These are phyloP conservation scores for Lichtheimia ramosa DNA, from an alignment of 371 early-diverging fungal genomes.

Conservation along the genomic window DNA sequence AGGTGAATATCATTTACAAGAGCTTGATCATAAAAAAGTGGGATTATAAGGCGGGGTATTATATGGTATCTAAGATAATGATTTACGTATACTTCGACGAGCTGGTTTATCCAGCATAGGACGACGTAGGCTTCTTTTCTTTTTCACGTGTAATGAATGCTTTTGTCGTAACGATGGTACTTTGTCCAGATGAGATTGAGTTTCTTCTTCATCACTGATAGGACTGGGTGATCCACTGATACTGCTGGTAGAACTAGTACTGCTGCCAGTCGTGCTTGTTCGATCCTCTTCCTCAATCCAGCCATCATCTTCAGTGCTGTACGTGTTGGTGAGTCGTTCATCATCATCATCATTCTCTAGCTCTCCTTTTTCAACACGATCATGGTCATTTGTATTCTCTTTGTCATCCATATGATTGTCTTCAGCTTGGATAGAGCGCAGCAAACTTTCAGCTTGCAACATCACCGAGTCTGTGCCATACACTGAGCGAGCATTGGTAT, in stretches of 20 bases:
- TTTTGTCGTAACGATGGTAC: neutral
- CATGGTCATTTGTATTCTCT: neutral
- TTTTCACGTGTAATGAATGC: neutral
- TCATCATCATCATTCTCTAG: too few species aligned
- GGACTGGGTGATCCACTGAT: neutral
- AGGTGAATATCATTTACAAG: too few species aligned
- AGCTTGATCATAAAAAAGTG: too few species aligned
- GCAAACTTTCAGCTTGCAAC: neutral
- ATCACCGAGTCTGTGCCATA: conserved; percentile 4
- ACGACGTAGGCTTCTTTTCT: neutral
- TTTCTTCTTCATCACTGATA: neutral
- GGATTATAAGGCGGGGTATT: too few species aligned
- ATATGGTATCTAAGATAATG: too few species aligned
- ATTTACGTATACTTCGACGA: neutral
- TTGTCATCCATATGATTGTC: conserved; percentile 4
- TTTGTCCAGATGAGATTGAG: neutral
- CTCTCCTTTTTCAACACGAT: too few species aligned
- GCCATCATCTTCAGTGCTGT: too few species aligned
- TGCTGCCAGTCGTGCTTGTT: too few species aligned
- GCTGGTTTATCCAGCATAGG: neutral
- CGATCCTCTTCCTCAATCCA: too few species aligned
- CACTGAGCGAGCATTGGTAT: conserved; percentile 9
- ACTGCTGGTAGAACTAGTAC: too few species aligned
- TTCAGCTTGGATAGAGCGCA: neutral
- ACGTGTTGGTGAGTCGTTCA: too few species aligned